Base-by-base conservation (phyloP, 2,329 filamentous ascomycete genomes). In the Sporothrix pseudoabietina region DNA sequence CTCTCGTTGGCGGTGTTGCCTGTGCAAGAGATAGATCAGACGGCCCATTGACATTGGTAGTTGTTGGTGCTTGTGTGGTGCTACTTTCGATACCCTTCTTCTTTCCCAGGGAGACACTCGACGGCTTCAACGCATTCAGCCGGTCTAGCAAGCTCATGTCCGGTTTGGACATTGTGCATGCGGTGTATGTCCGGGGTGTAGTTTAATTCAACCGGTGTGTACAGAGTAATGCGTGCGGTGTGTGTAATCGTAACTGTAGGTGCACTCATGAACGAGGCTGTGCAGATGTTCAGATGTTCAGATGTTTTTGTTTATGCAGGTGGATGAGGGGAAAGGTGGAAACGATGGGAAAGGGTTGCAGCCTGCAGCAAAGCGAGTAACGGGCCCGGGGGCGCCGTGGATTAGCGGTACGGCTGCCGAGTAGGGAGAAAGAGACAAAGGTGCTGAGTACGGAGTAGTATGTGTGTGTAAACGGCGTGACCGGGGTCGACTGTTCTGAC, bases 81-180 rank as follows among this genome's bases (percentile, higher is more conserved):
- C 5, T 10, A 10, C 61, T 8, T 8, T 35, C 35, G 4, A 35
- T 35, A 8, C 35, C 35, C 61, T 10, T 19, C 22, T 26, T 77
- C 22, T 82, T 3, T 26, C 81, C 80, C 69, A 82, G 77, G 41
- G 78, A 78, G 71, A 84, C 76, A 75, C 80, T 79, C 69, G 80
- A 81, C 4, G 81, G 77, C 78, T 84, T 83, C 52, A 89, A 80
- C 10, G 87, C 87, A 70, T 87, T 87, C 41, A 89, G 82, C 41
- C 87, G 84, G 73, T 87, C 84, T 30, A 89, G 80, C 32, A 89
- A 80, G 26, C 83, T 84, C 74, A 81, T 83, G 76, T 88, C 86
- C 16, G 69, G 54, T 54, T 66, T 63, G 4, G 69, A 63, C 52
- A 49, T 49, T 4, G 49, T 69, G 44, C 44, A 4, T 16, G 44